A percentile compares a stretch with the other conserved stretches of the same genome.
phyloP scores from a whole-genome alignment of 768 basidiomycete species.

The Amanita rimosa region DNA sequence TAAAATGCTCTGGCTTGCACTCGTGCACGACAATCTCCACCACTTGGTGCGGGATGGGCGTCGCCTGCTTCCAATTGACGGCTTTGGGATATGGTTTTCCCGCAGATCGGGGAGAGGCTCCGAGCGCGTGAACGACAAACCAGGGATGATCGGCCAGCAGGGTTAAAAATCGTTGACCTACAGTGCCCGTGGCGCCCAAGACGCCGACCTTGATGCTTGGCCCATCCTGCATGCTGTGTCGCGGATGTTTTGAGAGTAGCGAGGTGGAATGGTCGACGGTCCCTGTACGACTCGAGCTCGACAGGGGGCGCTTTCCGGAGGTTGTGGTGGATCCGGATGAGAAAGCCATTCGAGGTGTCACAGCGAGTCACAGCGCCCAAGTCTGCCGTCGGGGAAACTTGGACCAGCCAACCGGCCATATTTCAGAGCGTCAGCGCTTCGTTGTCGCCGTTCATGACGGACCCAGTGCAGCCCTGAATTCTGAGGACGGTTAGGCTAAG shows the following conservation, averaged over 20 bases:
- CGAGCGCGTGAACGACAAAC: conserved; percentile 79
- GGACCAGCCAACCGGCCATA: no score
- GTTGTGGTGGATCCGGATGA: conserved; percentile 1
- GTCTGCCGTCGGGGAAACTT: no score
- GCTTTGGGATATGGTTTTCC: conserved; percentile 70
- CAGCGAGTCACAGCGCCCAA: no score
- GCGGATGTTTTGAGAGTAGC: conserved; percentile 20
- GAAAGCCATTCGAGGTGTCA: not conserved
- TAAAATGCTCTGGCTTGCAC: conserved; percentile 70
- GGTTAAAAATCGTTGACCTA: conserved; percentile 90
- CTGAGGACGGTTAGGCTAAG: no score
- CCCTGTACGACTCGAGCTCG: conserved; percentile 15
- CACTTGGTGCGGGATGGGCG: conserved; percentile 58
- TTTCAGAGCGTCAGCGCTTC: no score
- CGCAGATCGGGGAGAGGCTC: conserved; percentile 81
- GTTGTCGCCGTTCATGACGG: not conserved
- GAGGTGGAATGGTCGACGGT: conserved; percentile 12
- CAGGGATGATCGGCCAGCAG: conserved; percentile 84
- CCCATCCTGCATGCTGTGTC: conserved; percentile 23
- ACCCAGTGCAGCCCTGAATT: not conserved
- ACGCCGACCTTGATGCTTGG: conserved; percentile 47
- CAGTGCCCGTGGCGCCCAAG: conserved; percentile 86
- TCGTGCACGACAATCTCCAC: conserved; percentile 56
- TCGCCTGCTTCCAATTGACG: conserved; percentile 80
- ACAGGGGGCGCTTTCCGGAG: conserved; percentile 6